These are phyloP conservation scores for Brassica rapa DNA, from an alignment of 345 rosid species.

Conservation along the genomic window DNA sequence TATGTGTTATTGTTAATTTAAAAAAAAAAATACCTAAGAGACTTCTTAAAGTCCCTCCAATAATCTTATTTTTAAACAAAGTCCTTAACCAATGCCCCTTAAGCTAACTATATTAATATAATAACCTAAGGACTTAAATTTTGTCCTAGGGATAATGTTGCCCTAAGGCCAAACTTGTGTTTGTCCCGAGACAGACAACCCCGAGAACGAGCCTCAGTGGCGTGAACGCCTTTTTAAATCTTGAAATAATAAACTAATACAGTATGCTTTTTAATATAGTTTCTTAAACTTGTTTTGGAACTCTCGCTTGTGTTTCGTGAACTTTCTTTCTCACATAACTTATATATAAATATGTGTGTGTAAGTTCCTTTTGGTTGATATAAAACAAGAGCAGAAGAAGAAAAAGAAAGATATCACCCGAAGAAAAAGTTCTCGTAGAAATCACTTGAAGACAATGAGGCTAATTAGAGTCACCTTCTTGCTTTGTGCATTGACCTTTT, in stretches of 20 bases:
- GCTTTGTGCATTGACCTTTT: slow-evolving; percentile 22
- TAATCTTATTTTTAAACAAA: too few relatives aligned
- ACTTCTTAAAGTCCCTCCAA: too few relatives aligned
- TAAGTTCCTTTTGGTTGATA: slow-evolving; percentile 29
- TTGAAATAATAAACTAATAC: background rate
- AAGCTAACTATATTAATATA: too few relatives aligned
- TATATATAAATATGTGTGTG: background rate
- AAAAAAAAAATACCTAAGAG: too few relatives aligned
- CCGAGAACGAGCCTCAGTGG: slow-evolving; percentile 44
- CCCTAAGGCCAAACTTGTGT: slow-evolving; percentile 35
- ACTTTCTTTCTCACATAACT: slow-evolving; percentile 13
- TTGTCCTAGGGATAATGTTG: too few relatives aligned
- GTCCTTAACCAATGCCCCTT: too few relatives aligned
- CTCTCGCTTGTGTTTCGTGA: slow-evolving; percentile 65
- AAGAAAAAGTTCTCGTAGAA: slow-evolving; percentile 2
- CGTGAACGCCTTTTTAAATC: slow-evolving; percentile 32
- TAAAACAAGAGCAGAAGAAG: slow-evolving; percentile 28
- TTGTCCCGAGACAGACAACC: slow-evolving; percentile 41
- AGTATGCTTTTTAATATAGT: background rate
- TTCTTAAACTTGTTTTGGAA: slow-evolving; percentile 48
- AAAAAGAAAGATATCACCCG: slow-evolving; percentile 21
- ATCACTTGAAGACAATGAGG: slow-evolving; percentile 30
- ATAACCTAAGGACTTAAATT: too few relatives aligned
- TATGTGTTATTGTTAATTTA: too few relatives aligned
- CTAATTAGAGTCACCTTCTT: slow-evolving; percentile 22